Conservation (phyloP, 352 stramenopile genomes). For the Plasmopara viticola region DNA sequence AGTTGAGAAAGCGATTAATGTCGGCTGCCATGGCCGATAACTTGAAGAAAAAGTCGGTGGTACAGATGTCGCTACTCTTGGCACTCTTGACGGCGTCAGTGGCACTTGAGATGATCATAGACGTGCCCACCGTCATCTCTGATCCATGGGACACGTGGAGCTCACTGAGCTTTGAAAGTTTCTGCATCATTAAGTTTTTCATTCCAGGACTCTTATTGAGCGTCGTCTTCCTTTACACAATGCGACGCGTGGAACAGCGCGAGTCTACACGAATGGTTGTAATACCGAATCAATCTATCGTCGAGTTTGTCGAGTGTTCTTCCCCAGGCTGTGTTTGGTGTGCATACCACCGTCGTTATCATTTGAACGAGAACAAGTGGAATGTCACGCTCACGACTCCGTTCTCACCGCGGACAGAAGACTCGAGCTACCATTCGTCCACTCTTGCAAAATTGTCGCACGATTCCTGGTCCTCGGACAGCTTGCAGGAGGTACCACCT, state of each 20-base stretch:
- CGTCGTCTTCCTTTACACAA: slow-evolving; percentile 62
- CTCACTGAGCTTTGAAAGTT: slow-evolving; percentile 29
- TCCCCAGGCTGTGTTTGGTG: slow-evolving; percentile 66
- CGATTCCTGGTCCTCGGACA: slow-evolving; percentile 32
- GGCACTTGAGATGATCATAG: slow-evolving; percentile 47
- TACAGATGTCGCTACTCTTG: slow-evolving; percentile 66
- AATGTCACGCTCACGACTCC: slow-evolving; percentile 49
- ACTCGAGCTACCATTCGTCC: slow-evolving; percentile 53
- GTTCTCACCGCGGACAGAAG: slow-evolving; percentile 48
- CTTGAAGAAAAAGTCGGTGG: slow-evolving; percentile 68
- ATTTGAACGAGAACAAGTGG: slow-evolving; percentile 56
- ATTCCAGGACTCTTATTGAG: slow-evolving; percentile 47
- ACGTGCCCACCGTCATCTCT: slow-evolving; percentile 33
- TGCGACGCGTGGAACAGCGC: slow-evolving; percentile 61
- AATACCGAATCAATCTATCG: slow-evolving; percentile 39
- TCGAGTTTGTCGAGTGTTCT: slow-evolving; percentile 71
- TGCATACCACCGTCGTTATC: slow-evolving; percentile 56
- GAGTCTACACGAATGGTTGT: slow-evolving; percentile 45
- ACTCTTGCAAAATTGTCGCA: slow-evolving; percentile 35
- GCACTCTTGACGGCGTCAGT: slow-evolving; percentile 34
- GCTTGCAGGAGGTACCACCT: slow-evolving; percentile 15
- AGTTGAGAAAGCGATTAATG: slow-evolving; percentile 40
- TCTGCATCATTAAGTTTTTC: slow-evolving; percentile 50
- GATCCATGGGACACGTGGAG: slow-evolving; percentile 22
- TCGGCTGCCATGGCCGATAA: slow-evolving; percentile 62